Evolutionary conservation across 176 grass and related monocot species (phyloP).

Genomic region (Oryza officinalis): DNA sequence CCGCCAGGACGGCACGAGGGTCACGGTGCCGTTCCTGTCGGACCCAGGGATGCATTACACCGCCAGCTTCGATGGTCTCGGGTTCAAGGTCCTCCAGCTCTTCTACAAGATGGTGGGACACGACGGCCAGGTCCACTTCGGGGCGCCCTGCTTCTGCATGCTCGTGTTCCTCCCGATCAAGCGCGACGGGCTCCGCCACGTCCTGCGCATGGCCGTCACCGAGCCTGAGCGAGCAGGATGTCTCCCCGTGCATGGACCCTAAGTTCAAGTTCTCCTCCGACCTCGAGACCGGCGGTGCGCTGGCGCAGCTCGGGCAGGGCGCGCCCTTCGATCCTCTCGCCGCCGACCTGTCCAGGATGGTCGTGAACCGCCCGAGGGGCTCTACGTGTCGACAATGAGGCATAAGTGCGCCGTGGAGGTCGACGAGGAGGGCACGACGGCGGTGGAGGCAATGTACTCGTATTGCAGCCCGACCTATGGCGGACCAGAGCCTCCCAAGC

Average conservation of each 20-base stretch:
- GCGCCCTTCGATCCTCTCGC: not conserved
- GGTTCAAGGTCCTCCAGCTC: constrained; percentile 31
- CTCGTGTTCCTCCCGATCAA: constrained; percentile 30
- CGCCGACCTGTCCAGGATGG: constrained; percentile 34
- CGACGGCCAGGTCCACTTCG: not conserved
- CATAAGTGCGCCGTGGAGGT: constrained; percentile 39
- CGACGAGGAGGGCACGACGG: constrained; percentile 34
- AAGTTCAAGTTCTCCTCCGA: constrained; percentile 27
- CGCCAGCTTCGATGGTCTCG: constrained; percentile 14
- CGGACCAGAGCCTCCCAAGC: not conserved
- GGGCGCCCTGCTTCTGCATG: constrained; percentile 34
- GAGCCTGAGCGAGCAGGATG: not conserved
- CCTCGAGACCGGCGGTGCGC: not conserved
- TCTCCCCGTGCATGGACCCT: constrained; percentile 2
- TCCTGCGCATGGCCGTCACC: constrained; percentile 25
- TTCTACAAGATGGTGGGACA: constrained; percentile 35
- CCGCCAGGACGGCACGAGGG: not conserved
- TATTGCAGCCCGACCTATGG: not conserved
- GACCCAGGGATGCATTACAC: not conserved
- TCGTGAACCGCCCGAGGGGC: constrained; percentile 6
- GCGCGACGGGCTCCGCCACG: constrained; percentile 5
- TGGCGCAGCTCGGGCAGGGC: not conserved
- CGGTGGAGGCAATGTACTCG: not conserved
- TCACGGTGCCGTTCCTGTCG: constrained; percentile 28
- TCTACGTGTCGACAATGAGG: constrained; percentile 15